Evolutionary conservation across 768 basidiomycete genomes (phyloP), one percentile per base, ranked within the genome.

Genomic region (Wakefieldia striispora): DNA sequence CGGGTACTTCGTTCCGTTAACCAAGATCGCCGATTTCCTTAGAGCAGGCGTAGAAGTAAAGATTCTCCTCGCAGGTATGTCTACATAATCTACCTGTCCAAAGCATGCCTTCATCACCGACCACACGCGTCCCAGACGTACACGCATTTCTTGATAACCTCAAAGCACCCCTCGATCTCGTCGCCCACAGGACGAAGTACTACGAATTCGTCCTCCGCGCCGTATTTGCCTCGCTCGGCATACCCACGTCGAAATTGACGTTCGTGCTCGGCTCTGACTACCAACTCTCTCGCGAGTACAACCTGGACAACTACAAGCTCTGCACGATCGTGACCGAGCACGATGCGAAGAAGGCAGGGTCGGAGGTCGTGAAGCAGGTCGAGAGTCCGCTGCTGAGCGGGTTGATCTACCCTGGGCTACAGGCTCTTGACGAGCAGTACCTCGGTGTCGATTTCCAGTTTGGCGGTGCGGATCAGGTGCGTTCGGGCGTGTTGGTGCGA

Each of bases 131-230:
- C 21, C 4, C 64, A 91, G 93, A 97, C 65, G 82, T 97, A 13
- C 97, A 98, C 60, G 97, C 94, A 7, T 98, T 98, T 75, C 82
- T 99, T 40, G 97, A 99, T 66, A 97, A 97, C 63, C 75, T 95
- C 58, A 99, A 99, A 70, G 95, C 97, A 0, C 95, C 95, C 0
- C 72, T 95, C 1, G 92, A 94, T 41, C 88, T 97, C 50, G 92
- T 99, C 40, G 79, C 77, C 0, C 79, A 94, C 70, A 81, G 95
- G 24, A 90, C 88, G 50, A 83, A 86, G 59, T 99, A 95, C 82
- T 99, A 99, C 73, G 74, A 91, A 59, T 77, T 79, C 62, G 51
- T 97, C 49, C 78, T 98, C 23, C 79, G 79, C 39, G 78, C 93
- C 29, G 87, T 97, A 46, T 91, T 99, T 72, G 78, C 75, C 23